Conservation (phyloP, 257 asterid species). For the Primulina huaijiensis region DNA sequence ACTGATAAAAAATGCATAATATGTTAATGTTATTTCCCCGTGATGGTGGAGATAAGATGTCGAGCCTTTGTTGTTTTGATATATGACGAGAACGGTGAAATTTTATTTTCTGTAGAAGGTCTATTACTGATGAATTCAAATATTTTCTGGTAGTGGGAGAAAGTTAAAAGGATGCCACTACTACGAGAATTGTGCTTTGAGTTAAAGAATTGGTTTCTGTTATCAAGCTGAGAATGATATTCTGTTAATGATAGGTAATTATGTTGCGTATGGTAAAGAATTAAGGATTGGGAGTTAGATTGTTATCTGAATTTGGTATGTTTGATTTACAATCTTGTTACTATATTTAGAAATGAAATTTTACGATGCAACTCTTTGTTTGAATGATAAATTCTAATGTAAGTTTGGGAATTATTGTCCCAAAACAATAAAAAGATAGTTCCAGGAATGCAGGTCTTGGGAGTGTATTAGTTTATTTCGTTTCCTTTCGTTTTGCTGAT, state of each 20-base stretch:
- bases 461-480: not conserved
- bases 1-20: no score
- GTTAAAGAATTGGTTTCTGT: not conserved
- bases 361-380: not conserved
- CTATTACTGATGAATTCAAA: not conserved
- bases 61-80: conserved; percentile 5
- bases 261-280: not conserved
- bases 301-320: not conserved
- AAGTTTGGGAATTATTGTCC: not conserved
- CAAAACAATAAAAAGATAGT: not conserved
- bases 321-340: no score
- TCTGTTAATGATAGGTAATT: conserved; percentile 3
- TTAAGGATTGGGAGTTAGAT: not conserved
- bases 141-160: not conserved
- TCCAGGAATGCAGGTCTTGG: conserved; percentile 2
- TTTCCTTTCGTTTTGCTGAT: not conserved
- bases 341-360: no score
- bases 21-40: not conserved
- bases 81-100: not conserved
- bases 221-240: not conserved
- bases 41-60: not conserved
- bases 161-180: not conserved
- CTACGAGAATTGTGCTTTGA: not conserved
- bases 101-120: not conserved
- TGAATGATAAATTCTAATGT: conserved; percentile 4